A percentile compares a stretch with the other conserved stretches of the same genome.
Conservation (phyloP, 2,329 filamentous ascomycete species). For the Myriangium duriaei region DNA sequence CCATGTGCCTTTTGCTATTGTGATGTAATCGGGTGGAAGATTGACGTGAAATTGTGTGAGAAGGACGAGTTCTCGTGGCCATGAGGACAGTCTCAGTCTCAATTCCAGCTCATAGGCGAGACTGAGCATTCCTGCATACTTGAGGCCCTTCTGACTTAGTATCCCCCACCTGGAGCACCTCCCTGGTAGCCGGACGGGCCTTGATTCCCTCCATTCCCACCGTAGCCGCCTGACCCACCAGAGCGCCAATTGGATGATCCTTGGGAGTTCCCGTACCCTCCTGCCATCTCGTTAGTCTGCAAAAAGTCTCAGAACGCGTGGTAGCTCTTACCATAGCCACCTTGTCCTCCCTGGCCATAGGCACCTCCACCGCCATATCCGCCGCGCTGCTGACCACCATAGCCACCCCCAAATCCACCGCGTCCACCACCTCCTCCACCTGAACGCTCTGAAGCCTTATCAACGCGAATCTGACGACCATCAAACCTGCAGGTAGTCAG, state of each 20-base stretch:
- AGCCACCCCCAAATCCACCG: constrained; percentile 26
- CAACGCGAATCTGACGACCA: constrained; percentile 85
- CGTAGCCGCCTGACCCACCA: constrained; percentile 1
- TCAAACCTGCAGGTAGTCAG: constrained; percentile 56
- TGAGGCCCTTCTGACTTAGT: too few species aligned
- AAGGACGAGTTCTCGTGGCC: too few species aligned
- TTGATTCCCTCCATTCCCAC: constrained; percentile 4
- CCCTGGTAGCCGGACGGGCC: constrained; percentile 6
- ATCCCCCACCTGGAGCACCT: constrained; percentile 7
- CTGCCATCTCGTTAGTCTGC: constrained; percentile 12
- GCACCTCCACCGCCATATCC: constrained; percentile 16
- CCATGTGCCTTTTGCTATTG: background rate
- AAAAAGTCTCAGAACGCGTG: constrained; percentile 1
- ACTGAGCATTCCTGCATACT: too few species aligned
- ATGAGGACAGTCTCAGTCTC: too few species aligned
- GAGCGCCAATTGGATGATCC: constrained; percentile 9
- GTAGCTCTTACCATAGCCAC: constrained; percentile 18
- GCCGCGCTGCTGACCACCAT: constrained; percentile 16
- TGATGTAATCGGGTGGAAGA: too few species aligned
- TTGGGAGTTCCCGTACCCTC: constrained; percentile 12
- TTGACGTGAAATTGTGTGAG: too few species aligned
- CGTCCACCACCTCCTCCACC: constrained; percentile 43
- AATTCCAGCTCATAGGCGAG: too few species aligned
- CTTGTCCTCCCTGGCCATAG: constrained; percentile 17
- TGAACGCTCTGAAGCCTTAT: constrained; percentile 79